Evolutionary conservation across 345 rosid species (phyloP), one percentile per base, ranked within the genome.

Genomic region (Toxicodendron radicans): DNA sequence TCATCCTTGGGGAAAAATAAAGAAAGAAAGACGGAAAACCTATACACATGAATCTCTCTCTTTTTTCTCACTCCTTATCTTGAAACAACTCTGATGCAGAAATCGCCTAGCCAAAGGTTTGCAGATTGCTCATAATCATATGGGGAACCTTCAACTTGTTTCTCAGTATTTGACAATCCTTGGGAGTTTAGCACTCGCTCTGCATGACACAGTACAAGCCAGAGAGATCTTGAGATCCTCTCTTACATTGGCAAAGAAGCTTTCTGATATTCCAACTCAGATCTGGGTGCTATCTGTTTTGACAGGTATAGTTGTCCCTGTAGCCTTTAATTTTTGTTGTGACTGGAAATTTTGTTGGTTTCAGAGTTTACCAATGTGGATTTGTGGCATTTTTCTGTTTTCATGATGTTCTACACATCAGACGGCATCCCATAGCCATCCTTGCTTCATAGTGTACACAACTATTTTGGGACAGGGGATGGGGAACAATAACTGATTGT

Each of bases 61-160:
- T 63, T 53, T 73, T 45, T 11, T 66, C 32, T 60, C 62, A 58
- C 20, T 54, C 45, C n/a, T 13, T 60, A 49, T 64, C 18, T 67
- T 52, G 65, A 79, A 73, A 52, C 57, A 41, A 63, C 38, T 76
- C 64, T 30, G 58, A 61, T 83, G 87, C 94, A 95, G 95, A 82
- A 89, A 90, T 78, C 89, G 89, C 58, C 88, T 93, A 78, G 99
- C 98, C 73, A 90, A 91, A 81, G 99, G 99, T 56, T 83, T 95
- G 86, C 98, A 95, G 85, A 87, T 93, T 54, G 93, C 98, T 35
- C 97, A 93, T 78, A 83, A 78, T 80, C 88, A 92, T 75, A 84
- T 91, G 93, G 96, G 98, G 60, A 95, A 95, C 85, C 96, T 95
- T 83, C 99, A 95, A 84, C 97, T 93, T 68, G 93, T 93, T 82